Conservation (phyloP, 2,329 filamentous ascomycete species). For the Alternaria gansuensis region DNA sequence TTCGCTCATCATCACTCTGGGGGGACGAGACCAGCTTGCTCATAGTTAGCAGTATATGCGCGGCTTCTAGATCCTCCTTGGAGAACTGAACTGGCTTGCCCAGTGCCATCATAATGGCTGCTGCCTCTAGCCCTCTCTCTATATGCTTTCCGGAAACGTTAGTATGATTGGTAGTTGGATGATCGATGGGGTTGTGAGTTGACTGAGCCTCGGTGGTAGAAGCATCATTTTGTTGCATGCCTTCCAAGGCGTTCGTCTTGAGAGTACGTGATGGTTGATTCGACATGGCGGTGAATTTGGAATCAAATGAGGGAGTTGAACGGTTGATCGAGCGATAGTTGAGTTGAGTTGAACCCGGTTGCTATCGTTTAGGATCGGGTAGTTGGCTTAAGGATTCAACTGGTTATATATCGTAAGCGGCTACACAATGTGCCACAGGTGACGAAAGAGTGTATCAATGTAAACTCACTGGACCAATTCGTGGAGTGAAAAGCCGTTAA, state of each 20-base stretch:
- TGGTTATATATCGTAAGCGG: too few species aligned
- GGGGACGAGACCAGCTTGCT: neutral
- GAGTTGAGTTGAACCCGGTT: neutral
- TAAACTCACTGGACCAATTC: neutral
- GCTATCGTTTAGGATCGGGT: neutral
- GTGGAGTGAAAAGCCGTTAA: neutral
- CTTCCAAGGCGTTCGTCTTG: neutral
- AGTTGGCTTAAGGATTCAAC: too few species aligned
- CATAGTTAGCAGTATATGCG: neutral
- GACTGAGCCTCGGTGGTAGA: neutral
- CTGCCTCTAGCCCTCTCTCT: neutral
- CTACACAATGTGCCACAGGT: neutral
- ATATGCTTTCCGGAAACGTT: neutral
- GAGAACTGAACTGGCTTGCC: neutral
- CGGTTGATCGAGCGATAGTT: neutral
- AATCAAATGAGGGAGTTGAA: neutral
- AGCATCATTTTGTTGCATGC: neutral
- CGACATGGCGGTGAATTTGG: neutral
- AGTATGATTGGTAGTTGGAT: neutral
- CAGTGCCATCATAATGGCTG: neutral
- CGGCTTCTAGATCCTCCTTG: neutral
- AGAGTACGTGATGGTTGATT: neutral
- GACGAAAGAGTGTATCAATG: fast-evolving
- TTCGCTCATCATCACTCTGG: neutral
- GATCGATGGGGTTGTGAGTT: neutral